Conservation (phyloP, 169 alveolate species). For the Besnoitia besnoiti region DNA sequence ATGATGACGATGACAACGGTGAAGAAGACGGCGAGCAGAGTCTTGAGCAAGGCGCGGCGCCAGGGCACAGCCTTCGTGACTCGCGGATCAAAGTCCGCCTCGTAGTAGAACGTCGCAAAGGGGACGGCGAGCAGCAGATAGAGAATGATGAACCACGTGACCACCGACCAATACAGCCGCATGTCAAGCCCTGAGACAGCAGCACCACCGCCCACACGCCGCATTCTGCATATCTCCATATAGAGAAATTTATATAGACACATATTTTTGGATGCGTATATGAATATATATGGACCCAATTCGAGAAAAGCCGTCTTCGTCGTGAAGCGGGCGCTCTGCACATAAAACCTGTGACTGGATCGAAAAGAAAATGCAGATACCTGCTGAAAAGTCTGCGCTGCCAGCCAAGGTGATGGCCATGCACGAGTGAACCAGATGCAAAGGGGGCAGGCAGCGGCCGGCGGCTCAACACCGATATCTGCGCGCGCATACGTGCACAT, state of each 20-base stretch:
- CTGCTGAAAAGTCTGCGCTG: no score
- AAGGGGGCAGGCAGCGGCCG: no score
- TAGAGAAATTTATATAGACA: no score
- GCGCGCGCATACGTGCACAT: no score
- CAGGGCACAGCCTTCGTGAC: background rate
- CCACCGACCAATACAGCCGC: conserved; percentile 34
- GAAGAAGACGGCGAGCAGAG: background rate
- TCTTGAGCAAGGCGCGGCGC: background rate
- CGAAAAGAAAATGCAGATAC: no score
- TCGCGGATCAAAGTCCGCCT: conserved; percentile 34
- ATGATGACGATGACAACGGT: background rate
- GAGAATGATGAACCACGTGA: conserved; percentile 5
- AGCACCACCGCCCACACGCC: background rate
- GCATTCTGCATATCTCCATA: background rate
- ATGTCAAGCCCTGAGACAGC: conserved; percentile 20
- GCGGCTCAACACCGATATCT: no score
- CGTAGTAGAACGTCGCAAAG: conserved; percentile 40
- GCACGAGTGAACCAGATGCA: no score
- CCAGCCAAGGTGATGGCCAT: no score
- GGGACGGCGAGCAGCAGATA: conserved; percentile 37
- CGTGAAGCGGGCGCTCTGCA: no score
- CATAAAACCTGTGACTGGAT: no score
- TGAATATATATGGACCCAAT: background rate
- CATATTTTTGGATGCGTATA: no score
- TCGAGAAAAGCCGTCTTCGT: no score